Percentiles rank a stretch among this genome's conserved stretches.
phyloP scores from a whole-genome alignment of 2,329 filamentous ascomycete species.

The Calonectria pseudoturangicola region DNA sequence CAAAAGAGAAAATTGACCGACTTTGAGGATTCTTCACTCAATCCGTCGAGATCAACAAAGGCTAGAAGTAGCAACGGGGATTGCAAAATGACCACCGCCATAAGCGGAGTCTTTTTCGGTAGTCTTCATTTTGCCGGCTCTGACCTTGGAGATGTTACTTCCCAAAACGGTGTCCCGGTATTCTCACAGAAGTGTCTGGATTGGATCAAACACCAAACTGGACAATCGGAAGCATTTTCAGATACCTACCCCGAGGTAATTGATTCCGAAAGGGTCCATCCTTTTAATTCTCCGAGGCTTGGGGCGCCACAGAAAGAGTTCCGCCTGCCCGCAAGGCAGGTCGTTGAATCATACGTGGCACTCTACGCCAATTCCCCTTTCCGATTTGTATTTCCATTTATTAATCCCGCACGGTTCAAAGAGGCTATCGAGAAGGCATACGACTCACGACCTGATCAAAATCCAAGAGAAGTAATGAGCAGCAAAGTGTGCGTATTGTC shows the following conservation, averaged over 20 bases:
- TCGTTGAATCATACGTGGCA: background rate
- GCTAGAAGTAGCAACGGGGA: background rate
- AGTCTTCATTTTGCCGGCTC: slow-evolving; percentile 6
- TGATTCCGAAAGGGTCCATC: background rate
- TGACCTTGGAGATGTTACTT: slow-evolving; percentile 6
- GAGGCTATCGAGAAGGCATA: slow-evolving; percentile 1
- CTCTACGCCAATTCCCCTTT: slow-evolving; percentile 11
- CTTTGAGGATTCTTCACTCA: background rate
- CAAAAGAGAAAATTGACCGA: background rate
- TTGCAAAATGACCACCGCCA: background rate
- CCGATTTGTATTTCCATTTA: background rate
- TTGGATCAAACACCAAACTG: slow-evolving; percentile 9
- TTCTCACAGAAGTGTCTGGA: slow-evolving; percentile 2
- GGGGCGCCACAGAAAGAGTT: background rate
- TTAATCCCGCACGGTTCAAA: background rate
- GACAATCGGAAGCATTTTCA: background rate
- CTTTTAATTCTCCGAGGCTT: background rate
- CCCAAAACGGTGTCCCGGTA: slow-evolving; percentile 5
- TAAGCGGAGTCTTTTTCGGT: background rate
- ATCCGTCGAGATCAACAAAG: background rate
- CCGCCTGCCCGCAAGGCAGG: background rate
- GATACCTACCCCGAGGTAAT: background rate
- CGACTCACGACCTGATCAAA: background rate
- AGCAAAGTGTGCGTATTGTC: slow-evolving; percentile 10
- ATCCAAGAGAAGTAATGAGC: background rate